phyloP scores from a whole-genome alignment of 2,329 filamentous ascomycete genomes.

The Aplosporella prunicola region DNA sequence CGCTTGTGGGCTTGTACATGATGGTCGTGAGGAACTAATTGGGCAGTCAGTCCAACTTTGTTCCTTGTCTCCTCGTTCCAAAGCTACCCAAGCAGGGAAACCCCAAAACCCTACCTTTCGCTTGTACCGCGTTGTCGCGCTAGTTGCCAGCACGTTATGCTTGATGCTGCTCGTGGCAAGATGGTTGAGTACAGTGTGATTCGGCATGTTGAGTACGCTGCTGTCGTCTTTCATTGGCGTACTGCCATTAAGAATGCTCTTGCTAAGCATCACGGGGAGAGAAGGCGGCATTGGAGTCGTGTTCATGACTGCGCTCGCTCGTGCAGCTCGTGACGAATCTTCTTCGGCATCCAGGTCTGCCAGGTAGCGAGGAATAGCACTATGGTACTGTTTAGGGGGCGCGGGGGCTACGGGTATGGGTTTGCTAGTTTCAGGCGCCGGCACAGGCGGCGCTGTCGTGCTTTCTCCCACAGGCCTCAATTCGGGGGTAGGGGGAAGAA shows the following conservation, averaged over 20 bases:
- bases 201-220: conserved; percentile 92
- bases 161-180: conserved; percentile 97
- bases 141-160: conserved; percentile 88
- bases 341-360: conserved; percentile 79
- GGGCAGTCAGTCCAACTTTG: conserved; percentile 10
- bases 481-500: conserved; percentile 25
- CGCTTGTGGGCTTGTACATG: conserved; percentile 80
- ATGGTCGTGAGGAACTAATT: conserved; percentile 89
- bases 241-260: conserved; percentile 86
- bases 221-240: conserved; percentile 96
- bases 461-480: conserved; percentile 15
- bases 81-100: no score
- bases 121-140: conserved; percentile 94
- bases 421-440: conserved; percentile 17
- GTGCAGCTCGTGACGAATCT: conserved; percentile 63
- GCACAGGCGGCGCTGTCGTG: conserved; percentile 16
- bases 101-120: conserved; percentile 62
- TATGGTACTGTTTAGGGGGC: conserved; percentile 54
- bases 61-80: neutral
- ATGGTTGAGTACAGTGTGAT: conserved; percentile 94
- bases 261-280: conserved; percentile 82
- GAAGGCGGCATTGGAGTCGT: conserved; percentile 76
- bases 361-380: conserved; percentile 73
- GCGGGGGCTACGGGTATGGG: conserved; percentile 18
- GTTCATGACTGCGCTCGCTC: conserved; percentile 64